A percentile compares a stretch with the other conserved stretches of the same genome.
These are phyloP conservation scores for Podospora australis DNA, from an alignment of 495 filamentous ascomycete species.

Conservation along the genomic window DNA sequence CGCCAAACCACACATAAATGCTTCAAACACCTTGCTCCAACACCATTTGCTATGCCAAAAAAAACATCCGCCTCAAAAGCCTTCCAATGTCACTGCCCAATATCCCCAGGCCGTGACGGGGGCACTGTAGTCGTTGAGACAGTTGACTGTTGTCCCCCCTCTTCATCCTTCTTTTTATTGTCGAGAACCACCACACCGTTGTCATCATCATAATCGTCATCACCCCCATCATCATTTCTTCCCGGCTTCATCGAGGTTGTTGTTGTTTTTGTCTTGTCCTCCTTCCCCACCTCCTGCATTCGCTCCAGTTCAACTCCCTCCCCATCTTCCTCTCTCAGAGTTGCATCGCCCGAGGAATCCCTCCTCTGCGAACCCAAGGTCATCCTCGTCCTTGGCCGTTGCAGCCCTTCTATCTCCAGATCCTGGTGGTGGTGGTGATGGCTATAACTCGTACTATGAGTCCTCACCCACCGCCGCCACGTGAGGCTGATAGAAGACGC, in stretches of 20 bases:
- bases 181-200: neutral
- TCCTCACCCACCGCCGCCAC: constrained; percentile 11
- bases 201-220: neutral
- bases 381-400: neutral
- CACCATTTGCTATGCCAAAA: no score
- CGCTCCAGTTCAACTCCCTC: neutral
- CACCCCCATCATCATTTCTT: neutral
- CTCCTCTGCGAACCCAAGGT: no score
- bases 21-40: no score
- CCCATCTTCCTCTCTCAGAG: no score
- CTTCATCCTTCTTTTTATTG: neutral
- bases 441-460: neutral
- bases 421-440: neutral
- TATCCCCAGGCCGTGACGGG: neutral
- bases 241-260: neutral
- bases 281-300: neutral
- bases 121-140: no score
- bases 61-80: no score
- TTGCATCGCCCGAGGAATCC: no score
- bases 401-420: neutral
- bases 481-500: constrained; percentile 11
- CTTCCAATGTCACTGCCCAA: neutral
- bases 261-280: neutral
- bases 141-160: neutral
- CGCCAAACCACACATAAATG: no score